Base-by-base conservation (phyloP, 2,329 filamentous ascomycete genomes). In the Knufia petricola region DNA sequence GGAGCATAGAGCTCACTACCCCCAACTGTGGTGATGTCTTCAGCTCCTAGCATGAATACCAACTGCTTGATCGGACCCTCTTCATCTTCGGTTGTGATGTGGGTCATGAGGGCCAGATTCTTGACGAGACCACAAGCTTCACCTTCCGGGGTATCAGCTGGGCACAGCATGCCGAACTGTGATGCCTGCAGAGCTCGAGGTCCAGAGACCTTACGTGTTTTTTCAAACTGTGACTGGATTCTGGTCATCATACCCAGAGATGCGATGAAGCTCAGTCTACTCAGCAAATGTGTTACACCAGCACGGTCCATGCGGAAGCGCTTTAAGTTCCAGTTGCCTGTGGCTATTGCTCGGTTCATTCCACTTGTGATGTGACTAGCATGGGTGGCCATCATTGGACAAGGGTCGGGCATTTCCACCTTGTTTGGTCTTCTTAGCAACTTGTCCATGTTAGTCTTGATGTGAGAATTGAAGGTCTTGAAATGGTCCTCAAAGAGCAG, bases 161-260 rank as follows among this genome's bases (percentile, higher is more conserved):
- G 85, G 63, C 92, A 98, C 48, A 98, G 74, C 89, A 98, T 95
- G 59, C 92, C 92, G 71, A 95, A 98, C 58, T 98, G 92, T 1
- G 92, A 98, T 4, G 92, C 89, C 62, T 98, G 92, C 42, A 98
- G 74, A 15, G 94, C 92, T 77, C 92, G 83, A 60, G 94, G 92
- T 56, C 94, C 94, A 62, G 84, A 89, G 52, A 98, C 89, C 68
- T 98, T 98, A 59, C 92, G 75, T 1, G 92, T 96, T 75, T 98
- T 98, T 65, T 98, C 92, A 61, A 98, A 98, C 70, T 98, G 92
- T 76, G 86, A 94, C 65, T 85, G 92, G 61, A 98, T 96, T 66
- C 92, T 79, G 12, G 92, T 98, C 92, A 98, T 98, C 94, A 98
- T 98, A 54, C 94, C 94, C 23, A 98, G 78, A 23, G 92, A 92